Conservation (phyloP, 805 yeast species). For the Naumovozyma dairenensis region DNA sequence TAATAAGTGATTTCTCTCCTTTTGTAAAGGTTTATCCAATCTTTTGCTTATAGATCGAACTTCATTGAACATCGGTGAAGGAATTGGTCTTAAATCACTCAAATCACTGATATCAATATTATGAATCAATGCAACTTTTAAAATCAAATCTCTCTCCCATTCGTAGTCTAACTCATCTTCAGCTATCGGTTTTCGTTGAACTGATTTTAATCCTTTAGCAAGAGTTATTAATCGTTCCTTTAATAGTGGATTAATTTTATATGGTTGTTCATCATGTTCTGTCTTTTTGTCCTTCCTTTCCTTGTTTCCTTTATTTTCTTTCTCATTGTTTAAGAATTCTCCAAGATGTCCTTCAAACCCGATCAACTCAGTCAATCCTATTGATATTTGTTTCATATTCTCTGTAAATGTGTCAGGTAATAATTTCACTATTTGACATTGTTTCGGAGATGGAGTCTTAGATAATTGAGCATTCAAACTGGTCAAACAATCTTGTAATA, state of each 20-base stretch:
- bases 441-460: no score
- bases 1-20: constrained; percentile 13
- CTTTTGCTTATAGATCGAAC: constrained; percentile 16
- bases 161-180: neutral
- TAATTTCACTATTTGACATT: no score
- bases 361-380: no score
- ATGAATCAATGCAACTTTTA: constrained; percentile 14
- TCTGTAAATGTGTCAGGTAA: no score
- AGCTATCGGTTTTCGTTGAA: neutral
- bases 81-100: constrained; percentile 6
- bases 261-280: neutral
- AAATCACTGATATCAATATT: constrained; percentile 17
- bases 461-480: no score
- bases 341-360: no score
- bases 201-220: neutral
- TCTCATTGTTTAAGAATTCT: no score
- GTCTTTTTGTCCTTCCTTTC: neutral
- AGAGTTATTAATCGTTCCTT: neutral
- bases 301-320: neutral
- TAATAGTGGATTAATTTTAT: neutral
- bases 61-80: constrained; percentile 8
- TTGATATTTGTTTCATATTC: no score
- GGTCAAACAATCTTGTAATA: no score
- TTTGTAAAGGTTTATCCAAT: constrained; percentile 16
- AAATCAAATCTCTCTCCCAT: neutral